These are phyloP conservation scores for Blastomyces gilchristii DNA, from an alignment of 2,329 filamentous ascomycete genomes.

Conservation along the genomic window DNA sequence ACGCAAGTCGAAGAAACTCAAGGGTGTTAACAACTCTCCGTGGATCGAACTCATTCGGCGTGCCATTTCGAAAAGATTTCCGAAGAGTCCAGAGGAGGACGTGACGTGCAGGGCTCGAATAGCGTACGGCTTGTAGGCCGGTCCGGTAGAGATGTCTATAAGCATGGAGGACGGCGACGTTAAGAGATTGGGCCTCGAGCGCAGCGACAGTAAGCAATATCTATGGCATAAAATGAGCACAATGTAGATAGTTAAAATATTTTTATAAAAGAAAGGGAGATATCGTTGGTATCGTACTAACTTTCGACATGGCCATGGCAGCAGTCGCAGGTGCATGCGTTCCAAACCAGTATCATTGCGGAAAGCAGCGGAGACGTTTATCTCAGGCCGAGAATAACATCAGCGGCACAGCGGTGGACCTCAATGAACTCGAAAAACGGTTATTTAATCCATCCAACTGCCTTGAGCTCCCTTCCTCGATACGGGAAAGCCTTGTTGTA, in stretches of 20 bases:
- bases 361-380: no score
- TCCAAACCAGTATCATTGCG: neutral
- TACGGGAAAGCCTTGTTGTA: no score
- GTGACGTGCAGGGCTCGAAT: constrained; percentile 48
- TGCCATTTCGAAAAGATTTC: constrained; percentile 32
- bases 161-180: constrained; percentile 36
- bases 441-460: neutral
- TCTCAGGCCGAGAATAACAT: neutral
- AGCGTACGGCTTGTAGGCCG: constrained; percentile 45
- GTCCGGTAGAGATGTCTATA: constrained; percentile 50
- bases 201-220: constrained; percentile 14
- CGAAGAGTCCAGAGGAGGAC: constrained; percentile 39
- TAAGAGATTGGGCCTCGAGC: constrained; percentile 16
- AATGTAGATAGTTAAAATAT: neutral
- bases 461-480: neutral
- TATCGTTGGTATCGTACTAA: neutral
- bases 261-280: neutral
- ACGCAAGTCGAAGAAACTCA: constrained; percentile 35
- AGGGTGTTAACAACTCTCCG: constrained; percentile 36
- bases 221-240: neutral
- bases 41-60: constrained; percentile 29
- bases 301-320: neutral
- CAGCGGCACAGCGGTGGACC: neutral
- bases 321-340: neutral
- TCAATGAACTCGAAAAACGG: no score